Percentiles rank a stretch among this genome's conserved stretches.
Conservation (phyloP, 805 yeast species). For the Wickerhamiella dianesei region DNA sequence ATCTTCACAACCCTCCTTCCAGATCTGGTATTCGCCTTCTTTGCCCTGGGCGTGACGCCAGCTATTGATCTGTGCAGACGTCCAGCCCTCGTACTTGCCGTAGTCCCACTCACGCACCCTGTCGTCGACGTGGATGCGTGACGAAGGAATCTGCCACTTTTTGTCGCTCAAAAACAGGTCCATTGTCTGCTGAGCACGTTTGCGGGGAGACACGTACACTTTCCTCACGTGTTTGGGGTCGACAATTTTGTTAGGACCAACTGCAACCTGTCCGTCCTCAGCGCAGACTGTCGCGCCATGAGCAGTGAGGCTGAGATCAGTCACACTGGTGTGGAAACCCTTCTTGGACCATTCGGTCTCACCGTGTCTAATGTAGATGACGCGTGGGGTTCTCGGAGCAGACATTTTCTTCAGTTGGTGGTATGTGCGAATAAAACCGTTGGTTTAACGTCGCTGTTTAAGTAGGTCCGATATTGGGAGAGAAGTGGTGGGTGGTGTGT, state of each 20-base stretch:
- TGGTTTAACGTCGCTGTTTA: neutral
- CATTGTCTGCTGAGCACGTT: conserved; percentile 63
- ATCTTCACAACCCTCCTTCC: conserved; percentile 87
- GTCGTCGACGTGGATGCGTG: conserved; percentile 26
- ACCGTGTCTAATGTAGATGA: conserved; percentile 31
- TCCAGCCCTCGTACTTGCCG: conserved; percentile 85
- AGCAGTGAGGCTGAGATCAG: conserved; percentile 67
- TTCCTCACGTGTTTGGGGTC: conserved; percentile 49
- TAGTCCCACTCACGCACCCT: conserved; percentile 91
- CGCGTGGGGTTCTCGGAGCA: conserved; percentile 24
- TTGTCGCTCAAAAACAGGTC: conserved; percentile 44
- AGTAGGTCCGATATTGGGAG: neutral
- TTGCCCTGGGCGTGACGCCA: conserved; percentile 23
- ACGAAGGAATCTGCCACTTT: conserved; percentile 23
- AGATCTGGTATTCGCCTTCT: conserved; percentile 42
- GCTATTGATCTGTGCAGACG: conserved; percentile 45
- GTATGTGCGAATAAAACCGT: neutral
- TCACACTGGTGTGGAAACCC: conserved; percentile 80
- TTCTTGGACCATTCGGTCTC: conserved; percentile 94
- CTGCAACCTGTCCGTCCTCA: conserved; percentile 56
- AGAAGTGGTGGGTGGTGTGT: neutral
- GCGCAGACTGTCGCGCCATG: conserved; percentile 68
- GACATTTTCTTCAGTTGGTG: neutral
- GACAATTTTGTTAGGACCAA: conserved; percentile 46
- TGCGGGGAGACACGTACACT: conserved; percentile 69